These are phyloP conservation scores for Lasiodiplodia sp. DNA, from an alignment of 2,329 filamentous ascomycete species.

Conservation along the genomic window DNA sequence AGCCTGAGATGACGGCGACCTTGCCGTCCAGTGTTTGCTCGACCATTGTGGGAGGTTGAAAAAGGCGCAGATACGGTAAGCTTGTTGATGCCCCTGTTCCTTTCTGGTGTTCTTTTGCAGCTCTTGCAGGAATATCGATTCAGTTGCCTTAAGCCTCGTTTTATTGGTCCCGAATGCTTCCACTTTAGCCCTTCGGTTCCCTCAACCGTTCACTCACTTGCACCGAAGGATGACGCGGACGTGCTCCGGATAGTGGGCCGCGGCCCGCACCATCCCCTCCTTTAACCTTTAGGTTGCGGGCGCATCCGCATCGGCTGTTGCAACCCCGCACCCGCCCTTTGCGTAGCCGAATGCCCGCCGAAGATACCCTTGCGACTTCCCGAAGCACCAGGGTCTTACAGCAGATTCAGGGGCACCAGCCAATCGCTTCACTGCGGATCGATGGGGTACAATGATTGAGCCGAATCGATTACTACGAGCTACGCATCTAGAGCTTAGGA, in stretches of 20 bases:
- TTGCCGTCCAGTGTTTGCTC: constrained; percentile 32
- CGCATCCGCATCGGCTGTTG: constrained; percentile 5
- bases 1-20: constrained; percentile 54
- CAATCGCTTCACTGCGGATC: neutral
- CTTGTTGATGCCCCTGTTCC: neutral
- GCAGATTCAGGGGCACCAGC: neutral
- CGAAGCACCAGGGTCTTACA: neutral
- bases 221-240: constrained; percentile 8
- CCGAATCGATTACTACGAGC: neutral
- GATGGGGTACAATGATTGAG: neutral
- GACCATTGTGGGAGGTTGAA: constrained; percentile 18
- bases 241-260: constrained; percentile 20
- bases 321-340: constrained; percentile 1
- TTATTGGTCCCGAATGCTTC: neutral
- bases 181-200: neutral
- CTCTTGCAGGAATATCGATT: neutral
- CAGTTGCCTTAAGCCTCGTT: neutral
- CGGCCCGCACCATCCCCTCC: neutral
- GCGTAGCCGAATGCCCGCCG: constrained; percentile 4
- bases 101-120: neutral
- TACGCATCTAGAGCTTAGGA: constrained; percentile 11
- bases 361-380: neutral
- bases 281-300: neutral
- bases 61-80: neutral
- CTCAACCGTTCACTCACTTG: neutral